Percentiles rank a stretch among this genome's conserved stretches.
These are phyloP conservation scores for Xylaria sp. DNA, from an alignment of 2,329 filamentous ascomycete genomes.

Conservation along the genomic window DNA sequence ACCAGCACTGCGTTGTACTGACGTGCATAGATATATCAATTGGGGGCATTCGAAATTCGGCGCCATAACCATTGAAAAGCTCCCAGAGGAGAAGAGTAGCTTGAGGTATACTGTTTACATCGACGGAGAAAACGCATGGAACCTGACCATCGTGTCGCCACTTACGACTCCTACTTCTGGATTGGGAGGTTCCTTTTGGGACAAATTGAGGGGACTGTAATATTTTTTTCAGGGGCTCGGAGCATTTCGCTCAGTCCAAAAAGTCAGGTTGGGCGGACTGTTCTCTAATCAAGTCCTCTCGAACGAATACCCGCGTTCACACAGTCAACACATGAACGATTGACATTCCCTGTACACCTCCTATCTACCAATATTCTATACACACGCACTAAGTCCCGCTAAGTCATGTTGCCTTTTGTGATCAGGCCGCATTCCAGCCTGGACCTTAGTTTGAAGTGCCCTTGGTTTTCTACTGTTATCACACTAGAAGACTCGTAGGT, in stretches of 20 bases:
- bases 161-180: slow-evolving; percentile 32
- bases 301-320: no score
- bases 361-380: no score
- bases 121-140: slow-evolving; percentile 76
- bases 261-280: not conserved
- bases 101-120: slow-evolving; percentile 78
- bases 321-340: no score
- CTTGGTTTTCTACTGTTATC: no score
- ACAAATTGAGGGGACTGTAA: slow-evolving; percentile 27
- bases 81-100: slow-evolving; percentile 60
- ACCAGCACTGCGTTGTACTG: slow-evolving; percentile 11
- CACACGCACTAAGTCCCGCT: no score
- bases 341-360: no score
- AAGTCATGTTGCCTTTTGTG: no score
- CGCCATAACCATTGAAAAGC: slow-evolving; percentile 69
- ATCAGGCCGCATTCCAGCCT: not conserved
- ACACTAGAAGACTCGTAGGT: no score
- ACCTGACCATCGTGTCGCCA: slow-evolving; percentile 49
- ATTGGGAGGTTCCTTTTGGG: slow-evolving; percentile 42
- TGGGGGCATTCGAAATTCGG: slow-evolving; percentile 88
- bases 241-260: not conserved
- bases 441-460: not conserved
- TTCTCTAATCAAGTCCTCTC: no score
- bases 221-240: not conserved
- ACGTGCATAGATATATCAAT: slow-evolving; percentile 60